phyloP scores from a whole-genome alignment of 805 yeast genomes.

The Monosporozyma aerobia region DNA sequence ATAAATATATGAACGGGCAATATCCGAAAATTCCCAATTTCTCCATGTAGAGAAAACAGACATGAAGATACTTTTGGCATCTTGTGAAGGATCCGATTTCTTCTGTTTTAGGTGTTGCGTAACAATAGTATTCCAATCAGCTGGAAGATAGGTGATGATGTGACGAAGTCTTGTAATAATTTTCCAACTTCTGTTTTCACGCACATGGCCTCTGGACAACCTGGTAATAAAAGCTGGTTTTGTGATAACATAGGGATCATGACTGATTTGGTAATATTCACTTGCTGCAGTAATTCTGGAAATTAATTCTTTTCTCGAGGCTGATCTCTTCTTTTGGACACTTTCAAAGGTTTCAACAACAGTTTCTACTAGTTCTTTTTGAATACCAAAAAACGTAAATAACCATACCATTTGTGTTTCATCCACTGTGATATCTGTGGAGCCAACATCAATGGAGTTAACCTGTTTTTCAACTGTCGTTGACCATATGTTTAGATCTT shows the following conservation, averaged over 20 bases:
- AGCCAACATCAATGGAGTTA: slow-evolving; percentile 22
- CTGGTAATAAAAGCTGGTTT: slow-evolving; percentile 79
- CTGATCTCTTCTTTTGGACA: slow-evolving; percentile 7
- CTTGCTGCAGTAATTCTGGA: slow-evolving; percentile 41
- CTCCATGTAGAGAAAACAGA: slow-evolving; percentile 71
- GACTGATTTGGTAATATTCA: slow-evolving; percentile 45
- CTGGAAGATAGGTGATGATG: slow-evolving; percentile 50
- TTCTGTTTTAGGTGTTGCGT: slow-evolving; percentile 20
- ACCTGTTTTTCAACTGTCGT: slow-evolving; percentile 12
- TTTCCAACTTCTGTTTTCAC: slow-evolving; percentile 84
- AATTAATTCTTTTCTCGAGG: slow-evolving; percentile 30
- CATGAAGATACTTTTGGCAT: slow-evolving; percentile 48
- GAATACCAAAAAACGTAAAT: slow-evolving; percentile 12
- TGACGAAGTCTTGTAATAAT: slow-evolving; percentile 72
- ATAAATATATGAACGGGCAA: slow-evolving; percentile 49
- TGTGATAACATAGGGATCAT: slow-evolving; percentile 85
- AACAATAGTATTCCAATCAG: slow-evolving; percentile 34
- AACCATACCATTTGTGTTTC: slow-evolving; percentile 33
- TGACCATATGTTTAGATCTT: slow-evolving; percentile 26
- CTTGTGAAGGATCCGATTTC: slow-evolving; percentile 38
- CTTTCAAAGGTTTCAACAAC: slow-evolving; percentile 6
- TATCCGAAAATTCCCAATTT: slow-evolving; percentile 76
- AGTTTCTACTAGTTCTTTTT: slow-evolving; percentile 4
- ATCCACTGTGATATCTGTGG: slow-evolving; percentile 26
- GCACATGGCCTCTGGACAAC: slow-evolving; percentile 59